These are phyloP conservation scores for Ceratopteris richardii DNA, from an alignment of 75 land plant genomes.

Conservation along the genomic window DNA sequence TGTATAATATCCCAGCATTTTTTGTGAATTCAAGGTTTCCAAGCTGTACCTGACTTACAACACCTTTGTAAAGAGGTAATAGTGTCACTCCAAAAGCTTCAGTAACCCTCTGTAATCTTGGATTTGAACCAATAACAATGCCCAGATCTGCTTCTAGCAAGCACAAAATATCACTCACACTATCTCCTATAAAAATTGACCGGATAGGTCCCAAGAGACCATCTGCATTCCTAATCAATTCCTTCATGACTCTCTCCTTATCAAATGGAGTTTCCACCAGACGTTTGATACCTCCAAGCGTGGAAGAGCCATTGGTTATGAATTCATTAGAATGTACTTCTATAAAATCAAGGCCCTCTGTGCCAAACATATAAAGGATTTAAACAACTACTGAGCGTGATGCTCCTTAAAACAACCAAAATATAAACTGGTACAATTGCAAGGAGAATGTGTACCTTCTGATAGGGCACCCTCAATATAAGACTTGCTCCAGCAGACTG, in stretches of 20 bases:
- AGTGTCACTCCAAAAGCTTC: no score
- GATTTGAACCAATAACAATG: constrained; percentile 68
- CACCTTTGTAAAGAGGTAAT: constrained; percentile 51
- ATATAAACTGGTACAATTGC: no score
- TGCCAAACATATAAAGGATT: constrained; percentile 5
- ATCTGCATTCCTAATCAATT: constrained; percentile 18
- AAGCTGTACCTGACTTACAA: constrained; percentile 21
- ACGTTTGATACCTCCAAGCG: constrained; percentile 55
- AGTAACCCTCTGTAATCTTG: constrained; percentile 43
- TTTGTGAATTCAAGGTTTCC: neutral
- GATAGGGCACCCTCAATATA: constrained; percentile 63
- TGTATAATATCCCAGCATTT: constrained; percentile 16
- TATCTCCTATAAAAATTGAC: no score
- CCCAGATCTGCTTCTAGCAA: constrained; percentile 84
- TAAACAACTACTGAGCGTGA: no score
- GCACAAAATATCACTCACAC: constrained; percentile 89
- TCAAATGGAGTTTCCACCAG: constrained; percentile 76
- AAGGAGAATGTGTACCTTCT: constrained; percentile 37
- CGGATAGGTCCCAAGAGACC: no score
- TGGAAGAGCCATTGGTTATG: no score
- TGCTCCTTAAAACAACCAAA: no score
- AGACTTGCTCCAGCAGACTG: constrained; percentile 85
- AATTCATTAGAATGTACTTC: constrained; percentile 79
- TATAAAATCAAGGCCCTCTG: constrained; percentile 45
- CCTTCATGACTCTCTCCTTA: constrained; percentile 46